Conservation (phyloP, 2,329 filamentous ascomycete genomes). For the Blastomyces parvus region DNA sequence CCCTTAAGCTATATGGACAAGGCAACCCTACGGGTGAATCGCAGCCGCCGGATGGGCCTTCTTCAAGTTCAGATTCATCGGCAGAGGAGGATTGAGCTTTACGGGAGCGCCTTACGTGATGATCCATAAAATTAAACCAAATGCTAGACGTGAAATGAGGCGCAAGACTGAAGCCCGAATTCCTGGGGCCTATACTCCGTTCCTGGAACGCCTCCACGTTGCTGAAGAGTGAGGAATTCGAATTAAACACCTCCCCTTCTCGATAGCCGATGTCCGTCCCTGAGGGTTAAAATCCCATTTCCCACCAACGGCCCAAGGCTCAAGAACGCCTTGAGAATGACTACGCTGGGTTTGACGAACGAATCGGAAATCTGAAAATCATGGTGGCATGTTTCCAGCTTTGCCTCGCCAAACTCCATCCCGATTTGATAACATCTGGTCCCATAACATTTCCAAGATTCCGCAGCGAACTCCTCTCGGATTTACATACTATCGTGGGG, state of each 20-base stretch:
- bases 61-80: neutral
- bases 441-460: neutral
- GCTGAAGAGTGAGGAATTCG: neutral
- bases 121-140: neutral
- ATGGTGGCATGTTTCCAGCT: neutral
- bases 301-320: neutral
- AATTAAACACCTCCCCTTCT: neutral
- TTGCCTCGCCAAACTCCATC: neutral
- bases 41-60: constrained; percentile 40
- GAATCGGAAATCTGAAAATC: neutral
- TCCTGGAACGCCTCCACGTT: neutral
- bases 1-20: constrained; percentile 53
- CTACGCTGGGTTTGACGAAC: neutral
- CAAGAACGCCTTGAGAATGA: neutral
- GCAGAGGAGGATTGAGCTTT: neutral
- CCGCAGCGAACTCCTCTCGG: neutral
- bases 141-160: neutral
- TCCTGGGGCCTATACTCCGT: neutral
- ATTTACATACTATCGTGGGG: neutral
- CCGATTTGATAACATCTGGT: neutral
- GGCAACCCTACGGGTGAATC: constrained; percentile 56
- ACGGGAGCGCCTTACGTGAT: neutral
- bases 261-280: neutral
- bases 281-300: neutral
- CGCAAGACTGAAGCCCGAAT: neutral